Percentiles rank a stretch among this genome's conserved stretches.
Evolutionary conservation across 495 filamentous ascomycete species (phyloP).

Genomic region (Daldinia grandis): DNA sequence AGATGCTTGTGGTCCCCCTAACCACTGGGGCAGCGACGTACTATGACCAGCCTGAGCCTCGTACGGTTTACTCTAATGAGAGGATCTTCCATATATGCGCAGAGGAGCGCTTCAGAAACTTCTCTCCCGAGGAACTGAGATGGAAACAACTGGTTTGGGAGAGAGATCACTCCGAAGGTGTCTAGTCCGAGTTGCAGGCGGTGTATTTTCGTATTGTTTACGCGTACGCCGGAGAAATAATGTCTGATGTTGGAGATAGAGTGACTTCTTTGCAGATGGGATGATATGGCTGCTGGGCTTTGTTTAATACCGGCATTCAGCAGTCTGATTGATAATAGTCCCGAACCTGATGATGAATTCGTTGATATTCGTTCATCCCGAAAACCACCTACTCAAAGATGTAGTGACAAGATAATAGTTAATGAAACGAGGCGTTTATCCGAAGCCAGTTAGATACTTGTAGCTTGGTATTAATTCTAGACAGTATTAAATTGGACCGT

Average conservation of each 20-base stretch:
- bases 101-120: neutral
- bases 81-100: neutral
- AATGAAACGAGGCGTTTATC: neutral
- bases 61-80: neutral
- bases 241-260: neutral
- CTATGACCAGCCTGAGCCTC: neutral
- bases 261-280: neutral
- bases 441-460: neutral
- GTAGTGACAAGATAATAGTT: neutral
- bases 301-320: neutral
- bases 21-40: neutral
- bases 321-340: neutral
- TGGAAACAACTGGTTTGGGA: neutral
- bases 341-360: neutral
- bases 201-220: neutral
- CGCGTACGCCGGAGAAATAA: neutral
- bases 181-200: neutral
- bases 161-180: neutral
- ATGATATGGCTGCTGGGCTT: neutral
- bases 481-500: neutral
- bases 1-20: neutral
- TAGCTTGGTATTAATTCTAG: neutral
- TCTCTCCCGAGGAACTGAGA: constrained; percentile 20
- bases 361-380: neutral
- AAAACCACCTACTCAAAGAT: too few species aligned